Base-by-base conservation (phyloP, 306 rosid species). In the Vigna reflexopilosa region DNA sequence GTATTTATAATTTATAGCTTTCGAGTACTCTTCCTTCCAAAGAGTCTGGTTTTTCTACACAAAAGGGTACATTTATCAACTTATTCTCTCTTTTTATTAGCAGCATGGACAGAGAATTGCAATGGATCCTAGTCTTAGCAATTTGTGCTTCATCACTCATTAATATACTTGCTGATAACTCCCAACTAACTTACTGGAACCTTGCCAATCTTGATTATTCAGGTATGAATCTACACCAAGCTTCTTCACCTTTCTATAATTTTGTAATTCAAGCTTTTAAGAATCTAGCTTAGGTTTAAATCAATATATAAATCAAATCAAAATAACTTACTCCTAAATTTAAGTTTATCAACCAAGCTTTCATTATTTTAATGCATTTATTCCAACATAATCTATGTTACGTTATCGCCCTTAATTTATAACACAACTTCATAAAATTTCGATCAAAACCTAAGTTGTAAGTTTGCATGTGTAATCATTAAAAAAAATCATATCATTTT, bases 191-290 rank as follows among this genome's bases (percentile, higher is more conserved):
- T 48, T 1, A 47, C 14, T 3, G 42, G 42, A 68, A 68, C 3
- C 73, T 47, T 47, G 24, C 44, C 20, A 28, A 26, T 28, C 26
- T 69, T 48, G 74, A 69, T 69, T 48, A 69, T 48, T 69, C 74
- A 47, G 74, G 74, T 69, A 47, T 69, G 24, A 2, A 69, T 15
- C 7, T 48, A 15, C 12, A 34, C 6, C 8, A 28, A 61, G 0
- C 30, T 26, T 58, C 65, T 28, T 38, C 17, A 28, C 40, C 14
- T 6, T 36, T 36, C 8, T 36, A 6, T 6, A 36, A 34, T 36
- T 36, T 36, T 36, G 2, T 36, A 36, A 36, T 6, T 36, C 9
- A 36, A 36, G 2, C 42, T 6, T 36, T 36, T 36, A 36, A 36
- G 5, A 36, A 6, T 36, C 42, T 2, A 36, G 40, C 9, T 36